Evolutionary conservation across 1,284 basidiomycete species (phyloP), one percentile per base, ranked within the genome.

Genomic region (Boletus semigastroideus): DNA sequence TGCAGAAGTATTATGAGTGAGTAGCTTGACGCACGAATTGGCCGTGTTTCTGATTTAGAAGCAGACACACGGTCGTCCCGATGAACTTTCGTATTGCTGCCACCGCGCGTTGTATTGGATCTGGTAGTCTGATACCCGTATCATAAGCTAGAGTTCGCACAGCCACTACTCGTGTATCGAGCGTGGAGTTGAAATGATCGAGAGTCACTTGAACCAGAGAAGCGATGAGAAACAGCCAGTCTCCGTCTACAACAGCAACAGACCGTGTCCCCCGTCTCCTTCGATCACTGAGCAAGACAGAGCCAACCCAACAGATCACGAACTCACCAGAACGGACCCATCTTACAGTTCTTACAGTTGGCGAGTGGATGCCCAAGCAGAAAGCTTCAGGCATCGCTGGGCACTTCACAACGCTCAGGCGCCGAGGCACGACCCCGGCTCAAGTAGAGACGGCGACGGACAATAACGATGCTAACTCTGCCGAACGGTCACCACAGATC

Each of bases 1-100:
- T 90, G 7, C 87, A 90, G 60, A 73, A 79, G 42, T 76, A 71
- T 60, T 90, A 90, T 50, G 84, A 90, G 86, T 89, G 66, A 65
- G 80, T 64, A 11, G 12, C 27, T 42, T 28, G 39, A 36, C 42
- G 5, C 25, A 40, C 22, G 22, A n/a, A 13, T 7, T 41, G 31
- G 8, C 25, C 19, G 10, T 40, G 25, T 20, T 30, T 12, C 48
- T 63, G 50, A 57, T 51, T 12, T 41, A 19, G 42, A 14, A 54
- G 11, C 48, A 80, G 79, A 49, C 78, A 80, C 46, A 76, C 78
- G 11, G 78, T 80, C 2, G 59, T 76, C 43, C 78, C 78, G 12
- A 61, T 71, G 57, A 78, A 78, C 63, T 78, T 80, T 68, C 74
- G 78, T 7, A 78, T 80, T 49, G 79, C 78, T 17, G 79, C 79